Base-by-base conservation (phyloP, 2,329 filamentous ascomycete species). In the Cladophialophora immunda region DNA sequence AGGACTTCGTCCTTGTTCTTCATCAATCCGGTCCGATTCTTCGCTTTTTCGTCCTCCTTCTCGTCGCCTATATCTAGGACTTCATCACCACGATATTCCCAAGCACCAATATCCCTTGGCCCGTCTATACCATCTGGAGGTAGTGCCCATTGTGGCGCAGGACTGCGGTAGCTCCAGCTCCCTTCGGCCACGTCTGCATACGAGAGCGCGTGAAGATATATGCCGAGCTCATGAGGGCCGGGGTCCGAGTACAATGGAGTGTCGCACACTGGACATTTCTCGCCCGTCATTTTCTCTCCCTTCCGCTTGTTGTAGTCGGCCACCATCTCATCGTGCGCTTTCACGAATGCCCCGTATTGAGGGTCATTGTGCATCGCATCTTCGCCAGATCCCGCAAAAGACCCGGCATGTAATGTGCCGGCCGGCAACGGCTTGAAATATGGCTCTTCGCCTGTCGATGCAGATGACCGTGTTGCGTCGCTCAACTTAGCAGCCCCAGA, bases 191-290 rank as follows among this genome's bases (percentile, higher is more conserved):
- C 87, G 77, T 94, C 94, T 72, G 94, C 90, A 77, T 99, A 99
- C 54, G 92, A 89, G 68, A 93, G 87, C 65, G 94, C 96, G 81
- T 99, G 95, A 68, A 99, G 84, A 86, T 94, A 99, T 47, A 99
- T 90, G 0, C 92, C 92, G 55, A 99, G 84, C 81, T 99, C 95
- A 74, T 98, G 94, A 50, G 85, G 81, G 0, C 94, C 94, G 0
- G 95, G 95, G 76, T 99, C 95, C 17, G 92, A 96, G 79, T 98
- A 99, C 52, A 99, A 83, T 25, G 92, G 91, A 22, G 95, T 97
- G 66, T 90, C 86, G 78, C 95, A 99, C 36, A 93, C 79, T 5
- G 90, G 85, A 77, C 95, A 99, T 17, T 88, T 81, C 74, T 93
- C 84, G 13, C 95, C 95, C 0, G 94, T 96, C 86, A 98, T 91